Conservation (phyloP, 345 rosid species). For the rapeseed (Brassica napus) region DNA sequence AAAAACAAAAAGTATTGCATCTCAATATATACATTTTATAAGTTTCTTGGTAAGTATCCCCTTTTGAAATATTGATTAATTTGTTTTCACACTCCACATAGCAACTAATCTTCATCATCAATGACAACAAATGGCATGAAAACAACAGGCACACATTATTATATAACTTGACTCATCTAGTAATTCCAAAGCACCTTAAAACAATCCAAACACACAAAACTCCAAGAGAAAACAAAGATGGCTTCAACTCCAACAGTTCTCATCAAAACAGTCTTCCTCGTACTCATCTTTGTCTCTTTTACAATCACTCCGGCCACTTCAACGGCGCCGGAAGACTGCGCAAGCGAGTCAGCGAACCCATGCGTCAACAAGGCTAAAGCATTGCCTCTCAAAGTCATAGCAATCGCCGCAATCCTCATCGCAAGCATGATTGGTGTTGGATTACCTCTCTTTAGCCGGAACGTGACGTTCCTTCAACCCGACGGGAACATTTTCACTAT, state of each 20-base stretch:
- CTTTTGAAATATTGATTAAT: neutral
- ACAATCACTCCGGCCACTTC: neutral
- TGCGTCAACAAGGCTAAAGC: neutral
- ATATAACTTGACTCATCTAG: slow-evolving; percentile 33
- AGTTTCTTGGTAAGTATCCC: neutral
- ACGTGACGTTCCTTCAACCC: slow-evolving; percentile 60
- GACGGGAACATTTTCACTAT: slow-evolving; percentile 55
- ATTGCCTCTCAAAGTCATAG: neutral
- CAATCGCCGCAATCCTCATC: neutral
- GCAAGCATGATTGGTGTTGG: neutral
- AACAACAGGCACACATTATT: slow-evolving; percentile 30
- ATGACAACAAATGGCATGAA: slow-evolving; percentile 29
- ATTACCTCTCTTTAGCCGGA: slow-evolving; percentile 58
- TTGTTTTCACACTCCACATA: neutral
- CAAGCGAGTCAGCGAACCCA: neutral
- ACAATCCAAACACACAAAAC: slow-evolving; percentile 14
- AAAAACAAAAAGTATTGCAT: neutral
- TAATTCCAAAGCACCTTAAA: slow-evolving; percentile 12
- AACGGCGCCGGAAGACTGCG: neutral
- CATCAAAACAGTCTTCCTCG: slow-evolving; percentile 31
- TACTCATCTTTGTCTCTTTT: slow-evolving; percentile 4
- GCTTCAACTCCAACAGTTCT: slow-evolving; percentile 12
- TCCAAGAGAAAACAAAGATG: slow-evolving; percentile 21
- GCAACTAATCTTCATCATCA: neutral
- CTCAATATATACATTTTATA: neutral